Percentiles rank a stretch among this genome's conserved stretches.
These are phyloP conservation scores for Sophora flavescens DNA, from an alignment of 306 rosid genomes.

Conservation along the genomic window DNA sequence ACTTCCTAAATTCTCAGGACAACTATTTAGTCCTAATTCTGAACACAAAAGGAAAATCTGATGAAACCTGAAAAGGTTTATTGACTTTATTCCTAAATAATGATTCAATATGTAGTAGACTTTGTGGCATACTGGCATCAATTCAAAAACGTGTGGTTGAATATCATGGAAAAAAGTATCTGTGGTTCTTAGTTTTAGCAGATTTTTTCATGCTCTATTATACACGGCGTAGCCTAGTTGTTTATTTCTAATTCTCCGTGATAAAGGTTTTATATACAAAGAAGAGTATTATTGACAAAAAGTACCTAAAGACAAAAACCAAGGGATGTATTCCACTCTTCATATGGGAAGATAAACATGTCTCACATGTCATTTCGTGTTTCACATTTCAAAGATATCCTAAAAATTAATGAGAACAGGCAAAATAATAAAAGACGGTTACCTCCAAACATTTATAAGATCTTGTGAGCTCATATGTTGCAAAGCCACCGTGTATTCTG, in stretches of 20 bases:
- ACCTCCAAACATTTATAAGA: slow-evolving; percentile 97
- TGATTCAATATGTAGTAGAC: slow-evolving; percentile 24
- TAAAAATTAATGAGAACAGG: slow-evolving; percentile 18
- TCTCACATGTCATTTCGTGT: not conserved
- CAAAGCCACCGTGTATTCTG: slow-evolving; percentile 90
- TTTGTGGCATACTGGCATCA: slow-evolving; percentile 12
- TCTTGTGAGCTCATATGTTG: slow-evolving; percentile 91
- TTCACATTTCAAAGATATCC: slow-evolving; percentile 41
- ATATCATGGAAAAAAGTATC: slow-evolving; percentile 29
- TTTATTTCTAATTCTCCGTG: slow-evolving; percentile 16
- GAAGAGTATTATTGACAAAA: too few species aligned
- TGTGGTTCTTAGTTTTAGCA: slow-evolving; percentile 17
- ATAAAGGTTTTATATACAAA: too few species aligned
- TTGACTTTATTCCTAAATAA: slow-evolving; percentile 37
- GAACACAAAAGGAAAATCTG: slow-evolving; percentile 19
- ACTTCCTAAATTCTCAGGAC: slow-evolving; percentile 28
- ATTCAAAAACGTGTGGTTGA: slow-evolving; percentile 31
- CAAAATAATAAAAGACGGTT: slow-evolving; percentile 39
- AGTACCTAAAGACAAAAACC: too few species aligned
- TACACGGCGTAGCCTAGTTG: slow-evolving; percentile 1
- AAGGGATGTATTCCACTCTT: too few species aligned
- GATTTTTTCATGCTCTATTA: slow-evolving; percentile 2
- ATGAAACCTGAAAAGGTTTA: slow-evolving; percentile 15
- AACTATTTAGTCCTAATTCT: slow-evolving; percentile 19
- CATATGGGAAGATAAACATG: too few species aligned